These are phyloP conservation scores for Medicago lupulina DNA, from an alignment of 306 rosid species.

Conservation along the genomic window DNA sequence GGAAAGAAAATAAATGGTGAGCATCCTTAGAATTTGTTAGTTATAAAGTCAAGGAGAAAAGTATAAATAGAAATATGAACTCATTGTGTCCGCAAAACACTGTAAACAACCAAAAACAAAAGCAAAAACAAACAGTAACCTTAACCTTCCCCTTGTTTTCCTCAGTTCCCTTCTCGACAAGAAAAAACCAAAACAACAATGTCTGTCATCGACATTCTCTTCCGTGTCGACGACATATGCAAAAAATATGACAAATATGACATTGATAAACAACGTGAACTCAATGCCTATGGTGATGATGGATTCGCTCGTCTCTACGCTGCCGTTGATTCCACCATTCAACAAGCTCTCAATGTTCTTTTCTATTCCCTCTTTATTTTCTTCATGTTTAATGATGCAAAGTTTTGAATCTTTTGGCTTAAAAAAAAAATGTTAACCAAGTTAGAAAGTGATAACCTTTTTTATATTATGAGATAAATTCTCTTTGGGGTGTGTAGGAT, in stretches of 20 bases:
- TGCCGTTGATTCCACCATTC: conserved; percentile 54
- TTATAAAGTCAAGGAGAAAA: no score
- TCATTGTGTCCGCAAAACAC: conserved; percentile 1
- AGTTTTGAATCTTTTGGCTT: background rate
- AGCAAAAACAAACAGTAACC: conserved; percentile 2
- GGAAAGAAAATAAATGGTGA: no score
- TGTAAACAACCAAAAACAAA: background rate
- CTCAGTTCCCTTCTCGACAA: conserved; percentile 10
- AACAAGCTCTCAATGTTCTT: conserved; percentile 52
- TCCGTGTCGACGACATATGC: conserved; percentile 80
- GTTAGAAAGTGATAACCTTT: background rate
- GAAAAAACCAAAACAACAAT: conserved; percentile 37
- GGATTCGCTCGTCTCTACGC: conserved; percentile 66
- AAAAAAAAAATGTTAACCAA: background rate
- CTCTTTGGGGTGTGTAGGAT: background rate
- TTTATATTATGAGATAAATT: background rate
- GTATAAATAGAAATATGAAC: background rate
- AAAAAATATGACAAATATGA: conserved; percentile 67
- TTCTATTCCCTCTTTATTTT: background rate
- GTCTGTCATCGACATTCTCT: conserved; percentile 77
- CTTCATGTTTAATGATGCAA: background rate
- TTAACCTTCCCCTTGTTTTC: background rate
- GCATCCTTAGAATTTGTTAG: no score
- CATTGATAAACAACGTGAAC: conserved; percentile 75
- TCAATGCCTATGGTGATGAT: conserved; percentile 72